Conservation (phyloP, 352 stramenopile species). For the Blastocystis sp. region DNA sequence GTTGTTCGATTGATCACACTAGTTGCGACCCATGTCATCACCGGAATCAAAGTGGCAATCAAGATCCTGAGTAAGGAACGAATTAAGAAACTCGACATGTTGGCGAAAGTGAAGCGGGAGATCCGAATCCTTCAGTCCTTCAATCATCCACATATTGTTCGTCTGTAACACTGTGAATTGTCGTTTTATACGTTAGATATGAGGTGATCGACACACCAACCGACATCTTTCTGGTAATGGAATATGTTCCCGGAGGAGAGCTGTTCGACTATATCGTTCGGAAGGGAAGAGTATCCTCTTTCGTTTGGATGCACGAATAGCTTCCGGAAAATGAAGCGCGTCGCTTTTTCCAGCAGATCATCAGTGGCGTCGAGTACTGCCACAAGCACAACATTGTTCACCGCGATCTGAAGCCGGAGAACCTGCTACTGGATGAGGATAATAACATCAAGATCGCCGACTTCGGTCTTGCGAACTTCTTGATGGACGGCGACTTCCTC, state of each 20-base stretch:
- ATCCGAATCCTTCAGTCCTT: slow-evolving; percentile 96
- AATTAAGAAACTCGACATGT: slow-evolving; percentile 95
- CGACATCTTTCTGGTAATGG: slow-evolving; percentile 86
- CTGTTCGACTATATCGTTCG: slow-evolving; percentile 95
- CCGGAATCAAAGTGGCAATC: slow-evolving; percentile 93
- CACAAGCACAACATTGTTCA: slow-evolving; percentile 98
- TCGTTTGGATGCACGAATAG: slow-evolving; percentile 62
- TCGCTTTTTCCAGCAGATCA: slow-evolving; percentile 95
- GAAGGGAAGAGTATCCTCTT: neutral
- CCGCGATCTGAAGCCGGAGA: slow-evolving; percentile 92
- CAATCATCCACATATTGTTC: slow-evolving; percentile 96
- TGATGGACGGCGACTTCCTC: slow-evolving; percentile 94
- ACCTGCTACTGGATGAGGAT: slow-evolving; percentile 88
- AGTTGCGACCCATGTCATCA: slow-evolving; percentile 93
- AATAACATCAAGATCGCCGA: slow-evolving; percentile 99
- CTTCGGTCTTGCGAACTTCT: slow-evolving; percentile 96
- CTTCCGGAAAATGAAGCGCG: slow-evolving; percentile 87
- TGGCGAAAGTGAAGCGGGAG: slow-evolving; percentile 95
- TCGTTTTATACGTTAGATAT: slow-evolving; percentile 65
- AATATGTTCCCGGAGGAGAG: slow-evolving; percentile 81
- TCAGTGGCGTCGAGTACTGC: slow-evolving; percentile 91
- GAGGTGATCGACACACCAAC: slow-evolving; percentile 96
- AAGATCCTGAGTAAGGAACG: slow-evolving; percentile 98
- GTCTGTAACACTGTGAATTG: slow-evolving; percentile 70
- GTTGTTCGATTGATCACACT: neutral